Evolutionary conservation across 2,329 filamentous ascomycete genomes (phyloP).

Genomic region (Zasmidium angulare): DNA sequence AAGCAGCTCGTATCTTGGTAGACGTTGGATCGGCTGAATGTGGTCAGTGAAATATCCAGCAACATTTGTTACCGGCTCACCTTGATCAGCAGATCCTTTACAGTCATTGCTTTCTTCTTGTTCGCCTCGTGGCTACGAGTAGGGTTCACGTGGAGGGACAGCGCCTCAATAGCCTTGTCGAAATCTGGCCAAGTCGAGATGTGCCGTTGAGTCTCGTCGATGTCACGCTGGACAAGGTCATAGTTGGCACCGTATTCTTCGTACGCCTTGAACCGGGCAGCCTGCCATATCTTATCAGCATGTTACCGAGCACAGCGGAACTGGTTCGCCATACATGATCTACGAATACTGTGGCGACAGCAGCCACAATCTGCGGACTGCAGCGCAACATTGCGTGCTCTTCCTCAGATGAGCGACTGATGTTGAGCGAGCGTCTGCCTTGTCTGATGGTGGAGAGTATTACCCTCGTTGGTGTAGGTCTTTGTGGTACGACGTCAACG

Average conservation of each 20-base stretch:
- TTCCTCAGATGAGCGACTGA: constrained; percentile 41
- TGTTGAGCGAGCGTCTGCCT: constrained; percentile 48
- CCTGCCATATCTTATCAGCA: constrained; percentile 55
- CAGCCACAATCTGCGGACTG: constrained; percentile 54
- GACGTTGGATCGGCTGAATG: constrained; percentile 78
- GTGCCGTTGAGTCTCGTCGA: constrained; percentile 66
- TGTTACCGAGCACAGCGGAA: constrained; percentile 39
- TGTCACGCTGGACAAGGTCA: constrained; percentile 77
- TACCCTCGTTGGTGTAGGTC: constrained; percentile 33
- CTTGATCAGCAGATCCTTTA: constrained; percentile 88
- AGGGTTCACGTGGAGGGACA: constrained; percentile 73
- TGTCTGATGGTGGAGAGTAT: constrained; percentile 32
- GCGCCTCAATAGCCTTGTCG: constrained; percentile 79
- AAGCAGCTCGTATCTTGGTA: constrained; percentile 87
- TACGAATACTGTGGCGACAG: constrained; percentile 56
- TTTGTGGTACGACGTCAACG: constrained; percentile 45
- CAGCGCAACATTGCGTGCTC: constrained; percentile 43
- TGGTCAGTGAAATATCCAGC: background rate
- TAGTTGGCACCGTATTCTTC: constrained; percentile 91
- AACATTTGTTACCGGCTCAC: constrained; percentile 44
- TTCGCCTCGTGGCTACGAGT: constrained; percentile 63
- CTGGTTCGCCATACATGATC: constrained; percentile 45
- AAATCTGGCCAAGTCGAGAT: constrained; percentile 75
- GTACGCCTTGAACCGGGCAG: constrained; percentile 80
- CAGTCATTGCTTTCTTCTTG: constrained; percentile 72